These are phyloP conservation scores for Paraphaeosphaeria minitans DNA, from an alignment of 2,329 filamentous ascomycete species.

Conservation along the genomic window DNA sequence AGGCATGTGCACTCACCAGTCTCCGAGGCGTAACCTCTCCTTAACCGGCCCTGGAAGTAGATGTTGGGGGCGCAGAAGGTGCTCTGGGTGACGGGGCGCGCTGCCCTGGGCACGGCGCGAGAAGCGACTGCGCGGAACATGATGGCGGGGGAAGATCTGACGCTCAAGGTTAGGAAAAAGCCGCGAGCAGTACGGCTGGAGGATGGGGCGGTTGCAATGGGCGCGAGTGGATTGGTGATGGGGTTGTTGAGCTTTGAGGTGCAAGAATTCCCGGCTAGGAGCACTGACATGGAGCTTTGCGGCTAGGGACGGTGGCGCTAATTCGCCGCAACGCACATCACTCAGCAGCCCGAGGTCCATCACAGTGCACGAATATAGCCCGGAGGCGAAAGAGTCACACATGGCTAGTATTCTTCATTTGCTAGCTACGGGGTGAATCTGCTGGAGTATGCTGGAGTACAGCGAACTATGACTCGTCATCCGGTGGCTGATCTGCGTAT, in stretches of 20 bases:
- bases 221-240: slow-evolving; percentile 45
- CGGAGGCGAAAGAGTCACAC: slow-evolving; percentile 1
- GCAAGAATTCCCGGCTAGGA: slow-evolving; percentile 27
- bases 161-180: slow-evolving; percentile 32
- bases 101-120: slow-evolving; percentile 53
- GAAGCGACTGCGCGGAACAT: slow-evolving; percentile 61
- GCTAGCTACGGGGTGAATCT: not conserved
- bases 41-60: slow-evolving; percentile 57
- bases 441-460: no score
- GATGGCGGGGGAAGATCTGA: slow-evolving; percentile 33
- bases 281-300: slow-evolving; percentile 19
- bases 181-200: slow-evolving; percentile 37
- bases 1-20: slow-evolving; percentile 49
- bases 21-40: slow-evolving; percentile 62
- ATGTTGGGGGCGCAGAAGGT: slow-evolving; percentile 50
- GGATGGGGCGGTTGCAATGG: slow-evolving; percentile 43
- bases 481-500: slow-evolving; percentile 40
- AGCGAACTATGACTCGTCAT: slow-evolving; percentile 22
- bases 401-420: slow-evolving; percentile 10
- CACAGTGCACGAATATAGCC: slow-evolving; percentile 2
- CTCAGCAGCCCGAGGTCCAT: not conserved
- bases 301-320: slow-evolving; percentile 22
- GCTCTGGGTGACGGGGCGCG: slow-evolving; percentile 43
- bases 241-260: slow-evolving; percentile 38
- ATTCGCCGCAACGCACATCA: not conserved